Evolutionary conservation across 139 green algal species (phyloP), one percentile per base, ranked within the genome.

Genomic region (Coelastrella sp.): DNA sequence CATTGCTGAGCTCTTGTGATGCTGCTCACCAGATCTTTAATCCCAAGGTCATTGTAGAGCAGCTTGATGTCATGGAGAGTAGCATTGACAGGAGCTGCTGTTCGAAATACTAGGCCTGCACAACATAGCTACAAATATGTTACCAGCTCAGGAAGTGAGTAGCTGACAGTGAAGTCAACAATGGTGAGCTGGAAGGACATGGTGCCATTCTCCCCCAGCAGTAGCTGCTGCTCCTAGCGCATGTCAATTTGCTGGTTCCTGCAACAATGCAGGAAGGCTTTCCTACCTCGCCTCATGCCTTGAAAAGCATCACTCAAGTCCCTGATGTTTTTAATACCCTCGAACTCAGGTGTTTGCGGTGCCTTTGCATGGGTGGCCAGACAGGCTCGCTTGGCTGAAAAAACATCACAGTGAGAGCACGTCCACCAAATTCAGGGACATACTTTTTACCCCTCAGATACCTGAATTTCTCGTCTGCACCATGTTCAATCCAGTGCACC

Each of bases 251-350:
- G 63, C 12, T 17, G 20, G 19, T 78, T 17, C 70, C 9, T 12
- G 70, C 17, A 11, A 25, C 19, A 11, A 24, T 24, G 19, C 9
- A 17, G 70, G 1, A 35, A 24, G 20, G 70, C 70, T 35, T 14
- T 17, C 66, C 49, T 6, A 88, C 84, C 84, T 70, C 49, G 68
- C 66, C 17, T 49, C 49, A 88, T 80, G 25, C 58, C 56, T 15
- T 27, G 7, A 27, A 24, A 81, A 6, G 84, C 84, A 11, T 88
- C 84, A 57, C 65, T 73, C 20, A 88, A 57, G 68, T 88, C 84
- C 22, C 84, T 75, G 20, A 88, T 24, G 68, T 88, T 88, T 49
- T 81, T 88, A 49, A 88, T 88, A 49, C 84, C 84, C 14, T 88
- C 84, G 35, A 88, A 88, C 22, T 81, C 82, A 65, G 65, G 59